Evolutionary conservation across 495 filamentous ascomycete genomes (phyloP).

Genomic region (Tuber calosporum): DNA sequence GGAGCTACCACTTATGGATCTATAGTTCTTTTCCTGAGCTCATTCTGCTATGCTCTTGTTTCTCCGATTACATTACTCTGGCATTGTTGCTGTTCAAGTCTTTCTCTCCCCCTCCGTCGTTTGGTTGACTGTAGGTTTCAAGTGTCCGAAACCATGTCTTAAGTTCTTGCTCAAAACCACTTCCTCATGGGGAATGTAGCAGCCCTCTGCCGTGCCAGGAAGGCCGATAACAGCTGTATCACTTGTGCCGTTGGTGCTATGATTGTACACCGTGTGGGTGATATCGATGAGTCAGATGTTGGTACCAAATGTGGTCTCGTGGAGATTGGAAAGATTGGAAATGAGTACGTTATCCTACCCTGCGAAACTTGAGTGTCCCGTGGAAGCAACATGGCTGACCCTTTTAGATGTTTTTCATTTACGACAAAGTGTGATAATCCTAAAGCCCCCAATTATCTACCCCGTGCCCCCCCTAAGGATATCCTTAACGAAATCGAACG

Average conservation of each 20-base stretch:
- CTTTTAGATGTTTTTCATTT: constrained; percentile 79
- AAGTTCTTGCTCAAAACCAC: constrained; percentile 95
- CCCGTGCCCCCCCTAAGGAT: constrained; percentile 94
- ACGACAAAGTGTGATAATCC: constrained; percentile 85
- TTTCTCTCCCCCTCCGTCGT: constrained; percentile 11
- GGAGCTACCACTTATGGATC: constrained; percentile 24
- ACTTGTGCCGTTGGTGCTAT: constrained; percentile 92
- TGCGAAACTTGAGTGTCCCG: not conserved
- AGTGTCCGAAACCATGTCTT: not conserved
- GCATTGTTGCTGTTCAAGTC: no score
- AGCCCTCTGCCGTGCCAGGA: constrained; percentile 89
- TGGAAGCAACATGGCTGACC: not conserved
- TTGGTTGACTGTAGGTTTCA: no score
- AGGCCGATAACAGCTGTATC: constrained; percentile 99
- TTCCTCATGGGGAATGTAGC: constrained; percentile 90
- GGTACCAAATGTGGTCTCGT: constrained; percentile 92
- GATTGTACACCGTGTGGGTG: constrained; percentile 92
- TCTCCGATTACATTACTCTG: constrained; percentile 85
- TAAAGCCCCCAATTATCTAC: constrained; percentile 92
- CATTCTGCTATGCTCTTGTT: no score
- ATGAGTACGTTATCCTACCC: constrained; percentile 53
- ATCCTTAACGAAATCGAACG: constrained; percentile 97
- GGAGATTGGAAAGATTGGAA: constrained; percentile 97
- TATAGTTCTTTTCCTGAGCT: constrained; percentile 53
- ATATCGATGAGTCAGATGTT: constrained; percentile 85